Base-by-base conservation (phyloP, 1,139 yeast genomes). In the Debaryomyces nepalensis region DNA sequence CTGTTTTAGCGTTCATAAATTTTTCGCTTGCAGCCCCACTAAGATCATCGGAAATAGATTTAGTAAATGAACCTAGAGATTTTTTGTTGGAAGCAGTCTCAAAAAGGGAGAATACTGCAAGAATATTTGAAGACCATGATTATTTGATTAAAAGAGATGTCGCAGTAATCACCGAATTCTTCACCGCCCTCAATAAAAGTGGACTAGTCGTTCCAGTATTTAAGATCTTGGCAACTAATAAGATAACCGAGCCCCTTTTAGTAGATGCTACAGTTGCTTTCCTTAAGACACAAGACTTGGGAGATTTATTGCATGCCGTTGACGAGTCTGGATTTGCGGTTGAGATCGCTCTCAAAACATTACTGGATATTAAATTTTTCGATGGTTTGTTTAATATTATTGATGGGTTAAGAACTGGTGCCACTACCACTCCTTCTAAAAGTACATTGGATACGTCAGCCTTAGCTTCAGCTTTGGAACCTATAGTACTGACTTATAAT, bases 241-340 rank as follows among this genome's bases (percentile, higher is more conserved):
- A 56, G 7, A 42, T 55, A 24, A 58, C 68, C 5, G 64, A 63
- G 42, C 46, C 53, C 5, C 47, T 54, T 10, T 53, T 58, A 14
- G 57, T 61, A 15, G 48, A 48, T 20, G 54, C 59, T 14, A 53
- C 64, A 27, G 61, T 51, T 19, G 51, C 48, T 21, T 63, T 60
- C 41, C 51, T 65, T 37, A 44, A 54, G 38, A 43, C 51, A n/a
- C 53, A 57, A 30, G 55, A 57, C 24, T 56, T 64, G 43, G 45
- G 58, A 0, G 49, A 48, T 24, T 34, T 64, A 20, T 54, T 64
- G 34, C 31, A 40, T 14, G 58, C 62, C 14, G 58, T 58, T 11
- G 64, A 63, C 45, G 22, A 54, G 14, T 63, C 69, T 5, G 57
- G 55, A 11, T 56, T 64, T 44, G 66, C 61, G 5, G 55, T 63